Evolutionary conservation across 305 asterid species (phyloP).

Genomic region (Solanum hybrid): DNA sequence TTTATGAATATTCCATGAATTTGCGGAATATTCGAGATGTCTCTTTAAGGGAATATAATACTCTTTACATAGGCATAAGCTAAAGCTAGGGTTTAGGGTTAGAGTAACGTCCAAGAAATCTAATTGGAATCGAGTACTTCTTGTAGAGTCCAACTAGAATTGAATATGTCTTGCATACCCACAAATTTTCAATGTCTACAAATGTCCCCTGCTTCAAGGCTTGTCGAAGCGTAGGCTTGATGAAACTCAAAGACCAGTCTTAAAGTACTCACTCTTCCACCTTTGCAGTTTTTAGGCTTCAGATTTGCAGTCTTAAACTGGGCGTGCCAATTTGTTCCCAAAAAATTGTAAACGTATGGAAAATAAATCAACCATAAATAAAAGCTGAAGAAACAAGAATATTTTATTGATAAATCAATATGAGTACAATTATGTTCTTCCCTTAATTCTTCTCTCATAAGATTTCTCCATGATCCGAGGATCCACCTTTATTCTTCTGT

Average conservation of each 20-base stretch:
- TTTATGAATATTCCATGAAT: neutral
- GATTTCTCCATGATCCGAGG: too few relatives aligned
- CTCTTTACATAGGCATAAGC: neutral
- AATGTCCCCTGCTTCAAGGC: neutral
- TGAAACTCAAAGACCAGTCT: neutral
- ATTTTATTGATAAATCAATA: neutral
- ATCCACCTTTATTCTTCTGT: neutral
- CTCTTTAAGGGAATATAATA: neutral
- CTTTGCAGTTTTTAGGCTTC: neutral
- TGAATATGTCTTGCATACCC: neutral
- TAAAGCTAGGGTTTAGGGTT: neutral
- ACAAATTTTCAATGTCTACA: neutral
- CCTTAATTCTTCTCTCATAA: neutral
- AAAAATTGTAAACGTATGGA: too few relatives aligned
- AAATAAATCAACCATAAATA: neutral
- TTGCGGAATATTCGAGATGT: neutral
- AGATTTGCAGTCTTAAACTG: too few relatives aligned
- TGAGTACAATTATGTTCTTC: too few relatives aligned
- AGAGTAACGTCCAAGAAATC: neutral
- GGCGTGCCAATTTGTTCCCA: neutral
- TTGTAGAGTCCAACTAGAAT: neutral
- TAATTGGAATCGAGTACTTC: neutral
- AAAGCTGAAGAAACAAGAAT: neutral
- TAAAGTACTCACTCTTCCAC: neutral
- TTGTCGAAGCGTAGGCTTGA: neutral